Conservation (phyloP, 2,329 filamentous ascomycete species). For the Magnaporthiopsis rhizophila region DNA sequence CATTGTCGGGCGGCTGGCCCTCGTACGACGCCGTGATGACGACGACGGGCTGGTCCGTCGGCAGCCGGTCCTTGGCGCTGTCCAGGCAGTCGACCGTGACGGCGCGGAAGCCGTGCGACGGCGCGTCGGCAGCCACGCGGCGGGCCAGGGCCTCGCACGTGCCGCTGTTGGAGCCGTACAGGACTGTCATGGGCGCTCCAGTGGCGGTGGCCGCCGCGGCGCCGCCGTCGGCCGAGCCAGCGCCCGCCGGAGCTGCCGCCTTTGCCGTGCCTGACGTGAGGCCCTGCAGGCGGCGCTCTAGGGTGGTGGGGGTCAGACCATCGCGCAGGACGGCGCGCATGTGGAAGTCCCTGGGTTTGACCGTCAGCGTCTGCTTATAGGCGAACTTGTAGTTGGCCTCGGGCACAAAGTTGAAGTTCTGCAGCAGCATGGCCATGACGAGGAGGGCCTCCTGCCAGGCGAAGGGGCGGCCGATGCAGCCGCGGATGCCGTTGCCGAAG, state of each 20-base stretch:
- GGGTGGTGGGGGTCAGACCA: slow-evolving; percentile 39
- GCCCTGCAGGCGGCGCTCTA: slow-evolving; percentile 34
- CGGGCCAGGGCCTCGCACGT: slow-evolving; percentile 64
- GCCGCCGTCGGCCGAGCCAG: background rate
- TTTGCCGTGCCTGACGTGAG: slow-evolving; percentile 2
- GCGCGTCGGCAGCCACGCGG: slow-evolving; percentile 49
- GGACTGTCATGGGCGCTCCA: slow-evolving; percentile 44
- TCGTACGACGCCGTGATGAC: slow-evolving; percentile 64
- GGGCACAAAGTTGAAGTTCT: slow-evolving; percentile 59
- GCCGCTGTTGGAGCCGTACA: slow-evolving; percentile 66
- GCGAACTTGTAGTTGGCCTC: slow-evolving; percentile 57
- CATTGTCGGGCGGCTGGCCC: slow-evolving; percentile 64
- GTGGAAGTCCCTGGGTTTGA: slow-evolving; percentile 56
- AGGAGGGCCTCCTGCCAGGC: slow-evolving; percentile 46
- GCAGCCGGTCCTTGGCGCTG: slow-evolving; percentile 49
- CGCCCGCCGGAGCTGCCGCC: background rate
- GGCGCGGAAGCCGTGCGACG: slow-evolving; percentile 50
- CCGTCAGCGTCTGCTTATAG: slow-evolving; percentile 49
- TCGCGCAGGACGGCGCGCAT: slow-evolving; percentile 55
- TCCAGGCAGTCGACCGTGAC: slow-evolving; percentile 47
- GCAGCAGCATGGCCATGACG: slow-evolving; percentile 47
- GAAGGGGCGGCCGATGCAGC: slow-evolving; percentile 45
- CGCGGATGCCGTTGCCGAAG: slow-evolving; percentile 44
- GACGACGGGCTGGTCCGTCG: slow-evolving; percentile 42
- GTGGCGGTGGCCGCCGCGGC: background rate